These are phyloP conservation scores for Paraconiothyrium brasiliense DNA, from an alignment of 2,329 filamentous ascomycete genomes.

Conservation along the genomic window DNA sequence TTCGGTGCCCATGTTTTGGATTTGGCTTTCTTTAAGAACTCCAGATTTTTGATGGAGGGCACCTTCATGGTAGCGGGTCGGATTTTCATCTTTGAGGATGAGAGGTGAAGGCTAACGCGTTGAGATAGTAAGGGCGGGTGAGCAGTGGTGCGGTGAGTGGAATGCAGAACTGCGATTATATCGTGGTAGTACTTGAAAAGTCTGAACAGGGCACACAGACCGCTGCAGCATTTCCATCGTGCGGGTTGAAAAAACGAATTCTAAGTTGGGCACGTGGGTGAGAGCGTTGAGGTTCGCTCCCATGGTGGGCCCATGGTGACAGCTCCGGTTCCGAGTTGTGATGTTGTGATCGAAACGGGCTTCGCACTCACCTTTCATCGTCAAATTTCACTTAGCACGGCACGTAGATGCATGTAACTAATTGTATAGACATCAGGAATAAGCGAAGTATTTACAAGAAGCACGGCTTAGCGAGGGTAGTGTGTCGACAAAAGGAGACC, in stretches of 20 bases:
- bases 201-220: not conserved
- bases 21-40: not conserved
- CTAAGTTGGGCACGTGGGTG: not conserved
- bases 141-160: not conserved
- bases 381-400: not conserved
- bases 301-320: not conserved
- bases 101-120: not conserved
- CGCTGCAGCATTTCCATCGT: not conserved
- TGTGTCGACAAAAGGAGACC: not conserved
- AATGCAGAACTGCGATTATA: not conserved
- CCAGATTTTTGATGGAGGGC: not conserved
- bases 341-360: not conserved
- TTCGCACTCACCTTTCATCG: not conserved
- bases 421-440: not conserved
- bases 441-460: constrained; percentile 10
- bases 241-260: not conserved
- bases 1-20: not conserved
- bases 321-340: not conserved
- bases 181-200: not conserved
- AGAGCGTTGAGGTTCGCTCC: not conserved
- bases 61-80: not conserved
- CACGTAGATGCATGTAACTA: not conserved
- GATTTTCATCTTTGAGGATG: not conserved
- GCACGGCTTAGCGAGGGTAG: constrained; percentile 1
- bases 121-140: not conserved